Evolutionary conservation across 148 eudicot species (phyloP).

Genomic region (Limonium bicolor): DNA sequence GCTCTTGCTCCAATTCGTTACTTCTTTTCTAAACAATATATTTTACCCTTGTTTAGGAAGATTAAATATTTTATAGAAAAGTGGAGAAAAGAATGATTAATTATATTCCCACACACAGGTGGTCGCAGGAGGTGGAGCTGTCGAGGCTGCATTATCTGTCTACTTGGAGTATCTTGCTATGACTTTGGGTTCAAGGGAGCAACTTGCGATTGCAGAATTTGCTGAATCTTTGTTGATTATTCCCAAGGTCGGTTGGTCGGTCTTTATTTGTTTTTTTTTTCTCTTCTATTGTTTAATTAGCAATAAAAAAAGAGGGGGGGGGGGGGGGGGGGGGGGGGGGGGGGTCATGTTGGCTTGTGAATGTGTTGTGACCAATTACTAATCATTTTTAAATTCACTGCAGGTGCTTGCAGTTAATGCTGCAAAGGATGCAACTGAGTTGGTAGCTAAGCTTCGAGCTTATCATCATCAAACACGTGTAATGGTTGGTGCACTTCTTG

Average conservation of each 20-base stretch:
- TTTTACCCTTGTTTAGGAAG: too few relatives aligned
- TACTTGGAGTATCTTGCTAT: slow-evolving; percentile 89
- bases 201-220: slow-evolving; percentile 92
- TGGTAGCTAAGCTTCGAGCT: slow-evolving; percentile 81
- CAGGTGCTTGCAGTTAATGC: slow-evolving; percentile 96
- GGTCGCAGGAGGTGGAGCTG: slow-evolving; percentile 99
- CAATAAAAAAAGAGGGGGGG: too few relatives aligned
- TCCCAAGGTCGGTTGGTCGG: slow-evolving; percentile 46
- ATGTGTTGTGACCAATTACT: background rate
- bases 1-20: too few relatives aligned
- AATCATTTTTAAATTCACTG: slow-evolving; percentile 1
- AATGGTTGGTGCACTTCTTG: too few relatives aligned
- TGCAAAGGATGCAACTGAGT: slow-evolving; percentile 90
- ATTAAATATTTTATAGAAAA: too few relatives aligned
- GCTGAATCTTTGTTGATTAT: slow-evolving; percentile 86
- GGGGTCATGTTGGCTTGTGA: background rate
- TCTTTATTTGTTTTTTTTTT: background rate
- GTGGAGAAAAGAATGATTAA: too few relatives aligned
- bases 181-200: slow-evolving; percentile 93
- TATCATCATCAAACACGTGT: too few relatives aligned
- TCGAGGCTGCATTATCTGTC: slow-evolving; percentile 87
- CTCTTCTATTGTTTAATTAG: too few relatives aligned
- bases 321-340: too few relatives aligned
- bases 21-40: too few relatives aligned
- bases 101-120: slow-evolving; percentile 54